phyloP scores from a whole-genome alignment of 2,329 filamentous ascomycete species.

The Fusarium nodosum region DNA sequence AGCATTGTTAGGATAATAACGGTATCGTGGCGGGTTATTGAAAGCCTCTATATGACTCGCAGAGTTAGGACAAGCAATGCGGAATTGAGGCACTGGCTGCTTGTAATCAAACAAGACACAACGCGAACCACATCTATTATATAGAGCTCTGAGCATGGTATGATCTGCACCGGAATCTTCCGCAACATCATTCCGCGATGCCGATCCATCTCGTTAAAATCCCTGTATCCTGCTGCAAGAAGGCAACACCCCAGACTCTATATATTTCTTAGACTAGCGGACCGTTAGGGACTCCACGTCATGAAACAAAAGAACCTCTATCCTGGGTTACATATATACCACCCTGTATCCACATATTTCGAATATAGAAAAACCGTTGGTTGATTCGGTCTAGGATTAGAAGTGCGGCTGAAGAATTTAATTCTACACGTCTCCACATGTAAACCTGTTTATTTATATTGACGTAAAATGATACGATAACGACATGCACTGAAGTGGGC shows the following conservation, averaged over 20 bases:
- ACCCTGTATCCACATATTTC: not conserved
- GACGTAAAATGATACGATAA: not conserved
- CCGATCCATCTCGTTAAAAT: not conserved
- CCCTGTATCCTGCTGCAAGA: not conserved
- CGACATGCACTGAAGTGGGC: not conserved
- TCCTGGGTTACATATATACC: not conserved
- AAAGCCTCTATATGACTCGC: not conserved
- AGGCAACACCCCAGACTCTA: not conserved
- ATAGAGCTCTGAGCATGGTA: not conserved
- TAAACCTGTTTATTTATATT: not conserved
- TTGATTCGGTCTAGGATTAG: not conserved
- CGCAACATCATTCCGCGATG: not conserved
- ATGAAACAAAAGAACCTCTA: constrained; percentile 8
- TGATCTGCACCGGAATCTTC: not conserved
- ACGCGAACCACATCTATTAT: not conserved
- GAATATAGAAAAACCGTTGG: too few relatives aligned
- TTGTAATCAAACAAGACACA: not conserved
- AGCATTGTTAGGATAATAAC: not conserved
- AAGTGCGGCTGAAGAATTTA: constrained; percentile 5
- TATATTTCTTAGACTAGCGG: not conserved
- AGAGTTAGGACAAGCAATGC: too few relatives aligned
- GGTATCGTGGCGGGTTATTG: too few relatives aligned
- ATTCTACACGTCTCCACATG: not conserved
- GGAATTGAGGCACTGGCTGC: fast-evolving
- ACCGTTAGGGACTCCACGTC: not conserved